These are phyloP conservation scores for Fusarium pilosicola DNA, from an alignment of 2,329 filamentous ascomycete species.

Conservation along the genomic window DNA sequence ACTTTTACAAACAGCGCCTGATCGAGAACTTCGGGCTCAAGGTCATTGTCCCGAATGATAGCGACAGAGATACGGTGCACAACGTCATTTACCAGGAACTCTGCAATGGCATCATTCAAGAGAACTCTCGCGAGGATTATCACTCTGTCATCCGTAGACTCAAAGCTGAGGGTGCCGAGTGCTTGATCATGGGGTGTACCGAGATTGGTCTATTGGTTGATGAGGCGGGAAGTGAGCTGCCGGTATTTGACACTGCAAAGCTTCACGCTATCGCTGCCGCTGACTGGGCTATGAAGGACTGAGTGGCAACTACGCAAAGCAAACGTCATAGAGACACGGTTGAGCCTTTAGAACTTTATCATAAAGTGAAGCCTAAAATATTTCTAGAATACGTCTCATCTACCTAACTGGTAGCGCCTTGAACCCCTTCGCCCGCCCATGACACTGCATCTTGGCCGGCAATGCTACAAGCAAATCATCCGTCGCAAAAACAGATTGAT, in stretches of 20 bases:
- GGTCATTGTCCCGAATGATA: constrained; percentile 15
- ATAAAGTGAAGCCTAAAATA: neutral
- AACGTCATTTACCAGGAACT: constrained; percentile 37
- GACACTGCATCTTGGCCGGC: neutral
- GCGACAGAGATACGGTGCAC: constrained; percentile 22
- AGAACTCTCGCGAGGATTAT: constrained; percentile 24
- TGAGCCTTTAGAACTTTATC: no score
- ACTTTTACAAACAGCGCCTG: constrained; percentile 36
- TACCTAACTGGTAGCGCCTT: neutral
- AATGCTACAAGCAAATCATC: neutral
- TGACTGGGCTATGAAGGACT: constrained; percentile 36
- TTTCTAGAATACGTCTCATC: neutral
- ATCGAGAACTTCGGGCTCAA: constrained; percentile 10
- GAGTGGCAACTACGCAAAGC: accelerated
- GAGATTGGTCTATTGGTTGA: constrained; percentile 40
- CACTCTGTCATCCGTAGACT: constrained; percentile 16
- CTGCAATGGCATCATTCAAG: constrained; percentile 32
- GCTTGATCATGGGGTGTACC: constrained; percentile 42
- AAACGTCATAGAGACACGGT: accelerated
- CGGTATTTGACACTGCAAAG: constrained; percentile 38
- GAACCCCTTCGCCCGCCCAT: neutral
- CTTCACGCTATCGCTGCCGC: constrained; percentile 40
- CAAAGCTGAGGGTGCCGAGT: constrained; percentile 24
- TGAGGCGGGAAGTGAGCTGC: constrained; percentile 15
- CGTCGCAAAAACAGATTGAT: neutral